These are phyloP conservation scores for Venturia aucupariae DNA, from an alignment of 2,329 filamentous ascomycete species.

Conservation along the genomic window DNA sequence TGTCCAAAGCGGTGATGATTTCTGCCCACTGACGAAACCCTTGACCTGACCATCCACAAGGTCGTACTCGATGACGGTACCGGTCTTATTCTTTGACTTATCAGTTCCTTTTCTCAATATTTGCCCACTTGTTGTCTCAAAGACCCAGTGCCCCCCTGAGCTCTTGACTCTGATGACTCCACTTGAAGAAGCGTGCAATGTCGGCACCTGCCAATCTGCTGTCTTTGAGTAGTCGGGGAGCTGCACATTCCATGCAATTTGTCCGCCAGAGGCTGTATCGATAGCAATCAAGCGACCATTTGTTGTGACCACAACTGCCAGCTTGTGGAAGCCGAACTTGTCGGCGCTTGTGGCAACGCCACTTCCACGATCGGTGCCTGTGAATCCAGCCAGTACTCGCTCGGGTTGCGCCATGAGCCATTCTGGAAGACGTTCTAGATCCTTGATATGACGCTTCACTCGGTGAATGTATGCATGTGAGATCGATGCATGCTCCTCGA, in stretches of 20 bases:
- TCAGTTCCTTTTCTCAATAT: slow-evolving; percentile 9
- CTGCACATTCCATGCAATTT: slow-evolving; percentile 65
- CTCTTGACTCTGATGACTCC: slow-evolving; percentile 43
- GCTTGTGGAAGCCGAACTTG: slow-evolving; percentile 81
- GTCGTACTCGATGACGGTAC: slow-evolving; percentile 22
- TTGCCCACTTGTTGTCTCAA: slow-evolving; percentile 12
- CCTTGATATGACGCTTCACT: slow-evolving; percentile 68
- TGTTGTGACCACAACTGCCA: slow-evolving; percentile 69
- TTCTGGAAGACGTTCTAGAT: slow-evolving; percentile 65
- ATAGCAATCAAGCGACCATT: slow-evolving; percentile 73
- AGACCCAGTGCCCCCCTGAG: not conserved
- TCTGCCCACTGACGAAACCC: slow-evolving; percentile 22
- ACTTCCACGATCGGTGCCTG: slow-evolving; percentile 45
- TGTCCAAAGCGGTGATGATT: slow-evolving; percentile 48
- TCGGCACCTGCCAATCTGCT: slow-evolving; percentile 47
- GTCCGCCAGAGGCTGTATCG: slow-evolving; percentile 64
- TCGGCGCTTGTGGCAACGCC: slow-evolving; percentile 51
- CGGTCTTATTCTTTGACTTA: not conserved
- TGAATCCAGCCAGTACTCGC: slow-evolving; percentile 49
- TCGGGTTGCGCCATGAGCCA: slow-evolving; percentile 62
- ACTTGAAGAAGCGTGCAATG: slow-evolving; percentile 29
- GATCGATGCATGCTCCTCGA: slow-evolving; percentile 76
- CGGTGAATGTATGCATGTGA: slow-evolving; percentile 80
- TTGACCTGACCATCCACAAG: slow-evolving; percentile 26
- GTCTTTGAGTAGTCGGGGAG: slow-evolving; percentile 48